A percentile compares a stretch with the other conserved stretches of the same genome.
Evolutionary conservation across 106 monocot species (phyloP).

Genomic region (Xerophyta viscosa): DNA sequence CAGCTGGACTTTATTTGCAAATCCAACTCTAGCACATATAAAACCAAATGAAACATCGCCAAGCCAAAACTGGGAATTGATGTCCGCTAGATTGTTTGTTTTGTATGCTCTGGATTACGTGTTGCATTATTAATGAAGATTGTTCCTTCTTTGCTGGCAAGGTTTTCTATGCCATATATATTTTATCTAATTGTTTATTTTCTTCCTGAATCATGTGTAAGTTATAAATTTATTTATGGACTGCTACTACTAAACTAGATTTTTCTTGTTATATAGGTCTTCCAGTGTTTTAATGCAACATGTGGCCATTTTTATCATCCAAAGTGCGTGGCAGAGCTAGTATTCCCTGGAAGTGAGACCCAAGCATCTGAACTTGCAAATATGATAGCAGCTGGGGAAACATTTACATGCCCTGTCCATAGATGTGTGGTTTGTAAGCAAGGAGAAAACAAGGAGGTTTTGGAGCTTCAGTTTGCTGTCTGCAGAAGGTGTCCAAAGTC

Average conservation of each 20-base stretch:
- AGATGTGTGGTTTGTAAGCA: conserved; percentile 63
- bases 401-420: conserved; percentile 81
- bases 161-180: no score
- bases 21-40: no score
- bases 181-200: no score
- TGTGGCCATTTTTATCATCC: conserved; percentile 98
- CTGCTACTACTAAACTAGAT: no score
- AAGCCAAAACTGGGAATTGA: no score
- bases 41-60: no score
- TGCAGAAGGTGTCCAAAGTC: conserved; percentile 91
- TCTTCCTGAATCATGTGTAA: no score
- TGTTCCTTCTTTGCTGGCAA: no score
- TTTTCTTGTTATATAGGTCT: conserved; percentile 45
- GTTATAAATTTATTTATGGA: neutral
- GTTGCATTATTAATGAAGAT: no score
- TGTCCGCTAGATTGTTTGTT: no score
- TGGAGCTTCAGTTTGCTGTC: conserved; percentile 77
- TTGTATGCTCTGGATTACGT: no score
- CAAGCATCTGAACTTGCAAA: conserved; percentile 43
- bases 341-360: conserved; percentile 33
- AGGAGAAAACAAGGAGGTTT: conserved; percentile 59
- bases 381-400: conserved; percentile 49
- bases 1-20: no score
- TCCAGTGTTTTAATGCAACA: conserved; percentile 69
- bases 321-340: conserved; percentile 58